Evolutionary conservation across 495 filamentous ascomycete species (phyloP), one percentile per base, ranked within the genome.

Genomic region (Neurospora sp.): DNA sequence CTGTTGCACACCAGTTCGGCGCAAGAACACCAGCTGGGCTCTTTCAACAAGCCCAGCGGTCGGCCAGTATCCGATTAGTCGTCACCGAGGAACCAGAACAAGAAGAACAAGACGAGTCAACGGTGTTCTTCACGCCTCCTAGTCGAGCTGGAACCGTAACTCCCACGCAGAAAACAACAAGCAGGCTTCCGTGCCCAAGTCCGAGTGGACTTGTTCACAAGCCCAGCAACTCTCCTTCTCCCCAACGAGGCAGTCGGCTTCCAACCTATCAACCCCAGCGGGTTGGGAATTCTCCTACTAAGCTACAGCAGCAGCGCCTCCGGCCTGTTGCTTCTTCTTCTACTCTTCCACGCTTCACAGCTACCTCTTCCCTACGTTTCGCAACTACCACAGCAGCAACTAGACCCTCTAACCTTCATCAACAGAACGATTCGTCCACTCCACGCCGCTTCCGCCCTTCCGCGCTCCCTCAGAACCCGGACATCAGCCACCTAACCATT

Each of bases 401-500:
- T 27, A 35, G 14, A 66, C 54, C 54, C 23, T 66, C 54, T 66
- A 66, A 66, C 54, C 54, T 35, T 73, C 38, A 73, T 27, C 69
- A 72, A 11, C 84, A 87, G 85, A 80, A 80, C 82, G 85, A 87
- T 23, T 78, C 79, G 1, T 41, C 76, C 5, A 77, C 77, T 14
- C 77, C 80, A 14, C 88, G 89, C 69, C 85, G 89, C 39, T 76
- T 87, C n/a, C 84, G 89, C 73, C 87, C 90, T 1, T 91, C 87
- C 31, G 83, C 86, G 0, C 82, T 93, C 2, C 93, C 94, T 1
- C 88, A 90, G 71, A 83, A 86, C 4, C 96, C 96, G 11, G 89
- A 93, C 76, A 89, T 97, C 71, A 88, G 88, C 80, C 85, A 92
- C 70, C 81, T 97, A 11, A 82, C 85, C 11, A 81, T 94, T 1